Evolutionary conservation across 148 eudicot genomes (phyloP).

Genomic region (Rhododendron ferrugineum): DNA sequence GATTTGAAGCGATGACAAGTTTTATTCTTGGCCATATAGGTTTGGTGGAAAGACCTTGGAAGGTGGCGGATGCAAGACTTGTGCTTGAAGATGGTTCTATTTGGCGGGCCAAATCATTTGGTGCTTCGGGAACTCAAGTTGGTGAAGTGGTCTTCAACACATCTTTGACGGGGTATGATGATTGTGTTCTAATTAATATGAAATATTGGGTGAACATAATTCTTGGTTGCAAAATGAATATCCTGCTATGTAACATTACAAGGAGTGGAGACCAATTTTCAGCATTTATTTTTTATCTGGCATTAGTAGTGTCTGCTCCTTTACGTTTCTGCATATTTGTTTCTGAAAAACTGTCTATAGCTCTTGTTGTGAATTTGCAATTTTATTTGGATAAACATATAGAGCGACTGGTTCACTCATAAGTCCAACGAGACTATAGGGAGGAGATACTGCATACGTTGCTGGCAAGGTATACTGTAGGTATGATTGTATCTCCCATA

Average conservation of each 20-base stretch:
- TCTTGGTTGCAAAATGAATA: background rate
- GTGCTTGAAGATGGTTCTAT: conserved; percentile 96
- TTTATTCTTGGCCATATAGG: conserved; percentile 24
- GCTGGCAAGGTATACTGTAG: background rate
- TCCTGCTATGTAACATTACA: background rate
- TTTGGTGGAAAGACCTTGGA: conserved; percentile 75
- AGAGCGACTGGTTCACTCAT: background rate
- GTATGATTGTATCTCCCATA: background rate
- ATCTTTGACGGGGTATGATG: conserved; percentile 75
- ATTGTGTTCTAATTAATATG: background rate
- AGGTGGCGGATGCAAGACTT: conserved; percentile 87
- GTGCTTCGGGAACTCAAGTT: conserved; percentile 97
- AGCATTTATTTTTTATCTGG: background rate
- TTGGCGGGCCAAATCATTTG: conserved; percentile 95
- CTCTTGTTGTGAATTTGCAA: background rate
- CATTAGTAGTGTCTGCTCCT: background rate
- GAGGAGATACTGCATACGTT: background rate
- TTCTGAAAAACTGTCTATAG: background rate
- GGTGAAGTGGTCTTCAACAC: conserved; percentile 99
- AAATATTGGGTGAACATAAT: background rate
- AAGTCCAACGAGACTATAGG: background rate
- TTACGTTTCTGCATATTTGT: background rate
- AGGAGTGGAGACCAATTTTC: background rate
- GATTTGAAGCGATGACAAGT: conserved; percentile 1
- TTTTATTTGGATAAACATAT: background rate